These are phyloP conservation scores for Crithidia brevicula DNA, from an alignment of 208 protist species.

Conservation along the genomic window DNA sequence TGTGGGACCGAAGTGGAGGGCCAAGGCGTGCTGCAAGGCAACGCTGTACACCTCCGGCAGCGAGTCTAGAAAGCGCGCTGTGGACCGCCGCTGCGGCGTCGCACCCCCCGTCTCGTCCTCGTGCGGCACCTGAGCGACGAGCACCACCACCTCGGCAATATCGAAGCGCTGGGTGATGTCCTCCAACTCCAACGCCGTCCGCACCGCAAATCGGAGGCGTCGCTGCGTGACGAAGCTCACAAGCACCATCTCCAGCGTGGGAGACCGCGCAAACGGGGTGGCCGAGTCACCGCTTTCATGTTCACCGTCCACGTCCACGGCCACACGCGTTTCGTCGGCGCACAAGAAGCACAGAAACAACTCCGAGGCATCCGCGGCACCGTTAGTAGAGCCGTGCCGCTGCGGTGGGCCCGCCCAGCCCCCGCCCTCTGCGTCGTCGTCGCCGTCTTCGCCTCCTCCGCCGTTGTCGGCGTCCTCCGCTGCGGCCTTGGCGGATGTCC, in stretches of 20 bases:
- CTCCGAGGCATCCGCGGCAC: slow-evolving; percentile 51
- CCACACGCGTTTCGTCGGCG: not conserved
- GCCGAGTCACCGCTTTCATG: not conserved
- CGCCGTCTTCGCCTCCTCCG: slow-evolving; percentile 24
- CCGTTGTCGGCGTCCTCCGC: slow-evolving; percentile 10
- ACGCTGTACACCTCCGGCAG: slow-evolving; percentile 50
- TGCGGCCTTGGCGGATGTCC: not conserved
- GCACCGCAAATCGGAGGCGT: slow-evolving; percentile 29
- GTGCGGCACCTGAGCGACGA: slow-evolving; percentile 9
- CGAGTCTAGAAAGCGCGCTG: slow-evolving; percentile 14
- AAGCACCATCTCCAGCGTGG: slow-evolving; percentile 45
- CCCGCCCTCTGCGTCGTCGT: slow-evolving; percentile 13
- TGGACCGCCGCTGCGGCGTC: not conserved
- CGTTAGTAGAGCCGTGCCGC: not conserved
- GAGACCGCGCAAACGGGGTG: not conserved
- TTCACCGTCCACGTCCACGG: not conserved
- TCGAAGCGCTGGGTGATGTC: slow-evolving; percentile 75
- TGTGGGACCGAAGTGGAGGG: slow-evolving; percentile 79
- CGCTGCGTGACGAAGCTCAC: slow-evolving; percentile 82
- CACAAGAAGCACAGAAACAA: slow-evolving; percentile 73
- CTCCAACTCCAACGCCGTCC: slow-evolving; percentile 55
- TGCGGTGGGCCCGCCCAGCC: not conserved
- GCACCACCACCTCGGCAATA: slow-evolving; percentile 76
- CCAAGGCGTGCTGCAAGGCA: slow-evolving; percentile 49
- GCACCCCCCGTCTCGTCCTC: not conserved